Evolutionary conservation across 1,284 basidiomycete species (phyloP).

Genomic region (Meripilus lineatus): DNA sequence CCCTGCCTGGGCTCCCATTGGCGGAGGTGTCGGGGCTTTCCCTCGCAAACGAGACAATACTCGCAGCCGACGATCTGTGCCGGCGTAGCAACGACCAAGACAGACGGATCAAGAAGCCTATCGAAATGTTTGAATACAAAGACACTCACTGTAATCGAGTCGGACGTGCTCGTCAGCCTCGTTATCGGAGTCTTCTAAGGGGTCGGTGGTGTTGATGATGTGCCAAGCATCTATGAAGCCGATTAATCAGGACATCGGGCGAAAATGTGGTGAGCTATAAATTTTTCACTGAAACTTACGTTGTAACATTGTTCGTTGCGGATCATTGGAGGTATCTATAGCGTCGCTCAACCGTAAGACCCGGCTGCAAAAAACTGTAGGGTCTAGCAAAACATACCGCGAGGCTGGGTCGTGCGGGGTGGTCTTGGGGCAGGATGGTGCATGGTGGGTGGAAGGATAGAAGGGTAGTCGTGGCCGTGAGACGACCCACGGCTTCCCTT

Average conservation of each 20-base stretch:
- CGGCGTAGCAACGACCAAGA: too few species aligned
- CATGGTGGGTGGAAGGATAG: conserved; percentile 10
- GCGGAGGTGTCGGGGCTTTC: conserved; percentile 26
- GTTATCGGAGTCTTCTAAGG: conserved; percentile 68
- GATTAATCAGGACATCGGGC: conserved; percentile 6
- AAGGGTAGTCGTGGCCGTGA: conserved; percentile 23
- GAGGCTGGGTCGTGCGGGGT: conserved; percentile 11
- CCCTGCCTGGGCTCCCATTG: conserved; percentile 12
- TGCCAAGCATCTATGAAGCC: conserved; percentile 80
- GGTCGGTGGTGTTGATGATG: conserved; percentile 53
- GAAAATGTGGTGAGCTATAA: not conserved
- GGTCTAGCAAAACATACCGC: conserved; percentile 11
- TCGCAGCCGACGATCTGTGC: conserved; percentile 29
- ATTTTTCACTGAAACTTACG: conserved; percentile 19
- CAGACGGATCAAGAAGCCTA: not conserved
- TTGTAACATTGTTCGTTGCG: conserved; percentile 22
- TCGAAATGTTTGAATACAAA: not conserved
- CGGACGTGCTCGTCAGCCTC: conserved; percentile 62
- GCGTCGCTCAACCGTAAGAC: not conserved
- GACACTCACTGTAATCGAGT: conserved; percentile 55
- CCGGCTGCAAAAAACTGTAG: not conserved
- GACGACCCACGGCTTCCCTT: conserved; percentile 29
- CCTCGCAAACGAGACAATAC: conserved; percentile 34
- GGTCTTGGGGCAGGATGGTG: conserved; percentile 18
- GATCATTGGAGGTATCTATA: not conserved